phyloP scores from a whole-genome alignment of 2,329 filamentous ascomycete species.

The Fusarium kyushuense region DNA sequence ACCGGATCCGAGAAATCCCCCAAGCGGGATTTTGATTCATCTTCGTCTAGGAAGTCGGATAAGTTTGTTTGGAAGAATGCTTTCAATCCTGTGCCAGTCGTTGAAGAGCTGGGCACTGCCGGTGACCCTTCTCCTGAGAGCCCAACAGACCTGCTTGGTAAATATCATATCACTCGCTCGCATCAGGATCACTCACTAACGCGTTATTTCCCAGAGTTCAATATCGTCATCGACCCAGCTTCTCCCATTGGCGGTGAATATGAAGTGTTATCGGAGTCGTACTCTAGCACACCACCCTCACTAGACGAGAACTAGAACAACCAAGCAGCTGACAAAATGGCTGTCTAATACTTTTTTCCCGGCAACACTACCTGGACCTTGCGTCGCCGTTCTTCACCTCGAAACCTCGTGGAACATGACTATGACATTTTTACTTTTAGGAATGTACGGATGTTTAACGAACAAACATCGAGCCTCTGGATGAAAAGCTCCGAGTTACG shows the following conservation, averaged over 20 bases:
- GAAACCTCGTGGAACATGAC: constrained; percentile 1
- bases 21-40: constrained; percentile 2
- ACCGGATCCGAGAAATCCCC: constrained; percentile 21
- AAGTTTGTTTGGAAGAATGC: constrained; percentile 37
- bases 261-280: constrained; percentile 14
- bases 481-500: constrained; percentile 8
- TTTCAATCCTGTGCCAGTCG: constrained; percentile 48
- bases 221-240: constrained; percentile 24
- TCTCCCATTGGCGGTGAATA: constrained; percentile 21
- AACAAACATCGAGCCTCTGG: constrained; percentile 14
- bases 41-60: constrained; percentile 16
- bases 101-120: constrained; percentile 52
- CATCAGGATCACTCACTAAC: constrained; percentile 13
- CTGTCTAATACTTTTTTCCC: background rate
- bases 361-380: background rate
- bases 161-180: constrained; percentile 2
- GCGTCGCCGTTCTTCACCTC: background rate
- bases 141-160: constrained; percentile 50
- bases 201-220: constrained; percentile 36
- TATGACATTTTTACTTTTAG: constrained; percentile 1
- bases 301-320: constrained; percentile 27
- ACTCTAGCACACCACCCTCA: constrained; percentile 17
- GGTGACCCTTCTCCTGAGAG: constrained; percentile 40
- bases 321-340: background rate
- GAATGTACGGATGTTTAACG: constrained; percentile 23